Base-by-base conservation (phyloP, 257 asterid species). In the Penstemon newberryi region DNA sequence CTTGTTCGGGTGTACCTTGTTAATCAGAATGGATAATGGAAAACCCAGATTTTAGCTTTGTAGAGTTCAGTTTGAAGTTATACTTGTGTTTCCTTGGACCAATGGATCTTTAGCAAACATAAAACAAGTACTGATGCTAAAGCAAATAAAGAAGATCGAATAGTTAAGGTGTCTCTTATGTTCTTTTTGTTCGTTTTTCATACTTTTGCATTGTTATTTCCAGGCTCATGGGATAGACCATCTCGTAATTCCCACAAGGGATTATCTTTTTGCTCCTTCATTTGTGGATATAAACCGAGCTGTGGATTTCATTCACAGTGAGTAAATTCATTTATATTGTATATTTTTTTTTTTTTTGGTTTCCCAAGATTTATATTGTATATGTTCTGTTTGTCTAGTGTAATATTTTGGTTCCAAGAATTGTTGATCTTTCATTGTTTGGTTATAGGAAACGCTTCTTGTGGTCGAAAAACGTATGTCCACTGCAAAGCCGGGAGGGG, bases 401-500 rank as follows among this genome's bases (percentile, higher is more conserved):
- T 53, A 44, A 15, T 15, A 15, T 15, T 15, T 25, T 1, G 33
- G 33, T 2, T 8, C 44, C 11, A 10, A 59, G 37, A 37, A 42
- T 69, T 68, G 65, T 45, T 42, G 42, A 43, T 58, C 12, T 36
- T 40, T 75, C 60, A 36, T 64, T 71, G 49, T 64, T 60, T 70
- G 57, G 72, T 63, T 11, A 25, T 69, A 89, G 96, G 86, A 80
- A 91, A 89, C 60, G 84, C 90, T 71, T 80, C 69, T 63, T 56
- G 52, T 71, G 93, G 95, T 38, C 87, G 64, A 39, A 86, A 89
- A 61, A 91, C 96, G 0, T 91, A 91, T 65, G 97, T 91, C 44
- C 97, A 91, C 79, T 91, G 96, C 82, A 89, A 91, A 84, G 98
- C 98, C 3, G 98, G 98, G 51, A 85, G 98, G 53, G 98, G 98